Evolutionary conservation across 2,329 filamentous ascomycete genomes (phyloP), one percentile per base, ranked within the genome.

Genomic region (Furcasterigmium sp.): DNA sequence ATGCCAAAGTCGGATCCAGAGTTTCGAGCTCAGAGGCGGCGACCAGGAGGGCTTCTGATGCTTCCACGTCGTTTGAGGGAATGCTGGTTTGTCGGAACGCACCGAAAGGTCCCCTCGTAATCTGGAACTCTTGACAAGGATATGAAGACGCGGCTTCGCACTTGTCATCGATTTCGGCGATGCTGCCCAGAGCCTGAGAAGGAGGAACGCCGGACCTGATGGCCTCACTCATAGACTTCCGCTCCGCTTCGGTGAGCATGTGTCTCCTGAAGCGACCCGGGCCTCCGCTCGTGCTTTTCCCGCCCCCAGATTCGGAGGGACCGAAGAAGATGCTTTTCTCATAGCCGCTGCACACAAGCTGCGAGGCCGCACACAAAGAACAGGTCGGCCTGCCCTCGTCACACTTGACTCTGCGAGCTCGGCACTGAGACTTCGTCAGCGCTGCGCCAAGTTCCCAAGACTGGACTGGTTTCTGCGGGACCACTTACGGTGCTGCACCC

Each of bases 271-370:
- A 66, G 17, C 64, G 60, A 23, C 55, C 42, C 20, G 10, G n/a
- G 5, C 30, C 42, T 17, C n/a, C 25, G 4, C 7, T 51, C 51
- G 18, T 47, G 37, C 8, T 45, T 40, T 13, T 52, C 51, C n/a
- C n/a, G n/a, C n/a, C n/a, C n/a, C n/a, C n/a, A n/a, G n/a, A n/a
- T n/a, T 26, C 23, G 8, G 56, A 53, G 11, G 53, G 53, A 36
- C 58, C 53, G 43, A 67, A 68, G 51, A 64, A 61, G 25, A 67
- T 56, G 30, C 51, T 56, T 23, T 61, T 65, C 41, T 59, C 54
- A 43, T 67, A 67, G 3, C 62, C 61, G 25, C 52, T 56, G 41
- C 63, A 67, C 3, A 38, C 7, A 1, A 63, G 18, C 1, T 56
- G 56, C 6, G 53, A 50, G 11, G 51, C 48, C 19, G 42, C 37